Evolutionary conservation across 2,329 filamentous ascomycete genomes (phyloP).

Genomic region (Aspergillus tamarii): DNA sequence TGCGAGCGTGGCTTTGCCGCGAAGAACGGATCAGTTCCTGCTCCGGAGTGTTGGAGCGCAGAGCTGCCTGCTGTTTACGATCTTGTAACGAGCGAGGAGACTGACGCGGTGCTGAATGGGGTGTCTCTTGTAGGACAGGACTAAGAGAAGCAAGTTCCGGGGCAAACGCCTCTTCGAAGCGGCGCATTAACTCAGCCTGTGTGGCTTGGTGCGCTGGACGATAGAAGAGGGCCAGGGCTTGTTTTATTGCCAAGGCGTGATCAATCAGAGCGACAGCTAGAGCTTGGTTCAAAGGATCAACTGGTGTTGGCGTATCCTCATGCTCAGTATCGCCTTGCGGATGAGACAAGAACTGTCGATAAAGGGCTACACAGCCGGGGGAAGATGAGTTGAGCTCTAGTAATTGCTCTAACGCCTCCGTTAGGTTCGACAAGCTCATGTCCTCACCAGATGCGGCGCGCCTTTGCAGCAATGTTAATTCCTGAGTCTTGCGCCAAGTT

Average conservation of each 20-base stretch:
- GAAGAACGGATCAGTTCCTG: slow-evolving; percentile 39
- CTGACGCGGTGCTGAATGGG: slow-evolving; percentile 48
- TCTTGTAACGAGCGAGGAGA: slow-evolving; percentile 32
- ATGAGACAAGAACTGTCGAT: slow-evolving; percentile 72
- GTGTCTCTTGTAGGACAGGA: slow-evolving; percentile 42
- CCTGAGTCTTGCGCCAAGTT: slow-evolving; percentile 85
- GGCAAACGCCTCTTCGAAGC: slow-evolving; percentile 53
- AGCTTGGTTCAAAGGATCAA: slow-evolving; percentile 69
- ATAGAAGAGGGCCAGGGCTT: slow-evolving; percentile 72
- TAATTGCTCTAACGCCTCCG: slow-evolving; percentile 76
- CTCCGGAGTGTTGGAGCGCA: slow-evolving; percentile 40
- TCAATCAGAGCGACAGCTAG: slow-evolving; percentile 85
- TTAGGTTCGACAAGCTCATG: slow-evolving; percentile 67
- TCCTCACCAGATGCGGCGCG: slow-evolving; percentile 73
- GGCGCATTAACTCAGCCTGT: slow-evolving; percentile 41
- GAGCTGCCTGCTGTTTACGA: slow-evolving; percentile 26
- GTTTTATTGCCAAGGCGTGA: slow-evolving; percentile 84
- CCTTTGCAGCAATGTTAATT: slow-evolving; percentile 76
- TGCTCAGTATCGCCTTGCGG: slow-evolving; percentile 42
- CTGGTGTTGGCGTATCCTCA: slow-evolving; percentile 53
- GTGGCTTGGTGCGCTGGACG: slow-evolving; percentile 58
- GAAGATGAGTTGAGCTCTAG: slow-evolving; percentile 74
- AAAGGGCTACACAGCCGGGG: slow-evolving; percentile 76
- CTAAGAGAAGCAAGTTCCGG: slow-evolving; percentile 68
- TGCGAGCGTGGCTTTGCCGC: slow-evolving; percentile 35